These are phyloP conservation scores for Bifiguratus adelaidae DNA, from an alignment of 192 early-diverging fungal species.

Conservation along the genomic window DNA sequence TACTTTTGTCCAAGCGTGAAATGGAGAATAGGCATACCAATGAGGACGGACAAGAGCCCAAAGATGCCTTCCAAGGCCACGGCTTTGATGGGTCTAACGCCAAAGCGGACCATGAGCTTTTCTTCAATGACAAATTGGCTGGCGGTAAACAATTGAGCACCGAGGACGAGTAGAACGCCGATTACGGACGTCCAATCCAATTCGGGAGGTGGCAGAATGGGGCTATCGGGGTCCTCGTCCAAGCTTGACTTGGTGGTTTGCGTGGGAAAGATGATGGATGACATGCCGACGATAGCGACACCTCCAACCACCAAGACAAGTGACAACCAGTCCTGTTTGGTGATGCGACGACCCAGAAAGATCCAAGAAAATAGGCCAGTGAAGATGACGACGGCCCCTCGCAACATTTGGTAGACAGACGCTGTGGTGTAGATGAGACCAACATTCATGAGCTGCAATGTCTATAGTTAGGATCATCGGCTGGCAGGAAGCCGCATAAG, in stretches of 20 bases:
- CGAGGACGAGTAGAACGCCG: constrained; percentile 76
- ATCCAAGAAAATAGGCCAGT: constrained; percentile 82
- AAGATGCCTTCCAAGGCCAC: constrained; percentile 92
- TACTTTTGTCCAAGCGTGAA: constrained; percentile 48
- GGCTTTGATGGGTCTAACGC: constrained; percentile 75
- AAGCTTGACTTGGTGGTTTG: background rate
- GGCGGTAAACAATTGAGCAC: constrained; percentile 90
- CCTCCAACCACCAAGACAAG: constrained; percentile 73
- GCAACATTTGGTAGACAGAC: constrained; percentile 92
- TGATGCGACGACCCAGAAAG: constrained; percentile 73
- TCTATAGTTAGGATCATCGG: background rate
- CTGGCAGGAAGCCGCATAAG: background rate
- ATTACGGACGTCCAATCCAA: constrained; percentile 44
- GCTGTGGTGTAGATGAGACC: constrained; percentile 88
- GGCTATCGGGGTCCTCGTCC: constrained; percentile 13
- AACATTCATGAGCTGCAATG: constrained; percentile 81
- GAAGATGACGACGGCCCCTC: constrained; percentile 93
- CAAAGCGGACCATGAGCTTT: constrained; percentile 74
- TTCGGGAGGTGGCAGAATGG: constrained; percentile 12
- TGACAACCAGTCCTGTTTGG: constrained; percentile 72
- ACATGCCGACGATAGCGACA: constrained; percentile 83
- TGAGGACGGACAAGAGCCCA: constrained; percentile 62
- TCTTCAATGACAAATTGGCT: constrained; percentile 96
- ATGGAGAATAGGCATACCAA: constrained; percentile 69
- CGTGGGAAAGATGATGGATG: constrained; percentile 27